phyloP scores from a whole-genome alignment of 1,139 yeast species.

The Candida freyschussii region DNA sequence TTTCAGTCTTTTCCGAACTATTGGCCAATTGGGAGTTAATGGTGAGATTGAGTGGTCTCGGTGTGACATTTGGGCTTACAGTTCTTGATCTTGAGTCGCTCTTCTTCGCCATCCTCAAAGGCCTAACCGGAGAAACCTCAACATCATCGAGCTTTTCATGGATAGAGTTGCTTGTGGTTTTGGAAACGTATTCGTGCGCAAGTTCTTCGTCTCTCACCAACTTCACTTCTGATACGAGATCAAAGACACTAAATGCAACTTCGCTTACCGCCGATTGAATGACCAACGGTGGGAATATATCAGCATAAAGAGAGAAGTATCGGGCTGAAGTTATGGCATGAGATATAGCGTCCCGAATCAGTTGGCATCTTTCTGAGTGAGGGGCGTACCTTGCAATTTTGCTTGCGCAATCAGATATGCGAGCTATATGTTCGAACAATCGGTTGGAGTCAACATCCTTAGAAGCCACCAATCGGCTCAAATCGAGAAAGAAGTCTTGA shows the following conservation, averaged over 20 bases:
- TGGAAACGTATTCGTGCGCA: background rate
- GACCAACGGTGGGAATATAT: conserved; percentile 64
- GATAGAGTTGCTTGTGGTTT: conserved; percentile 1
- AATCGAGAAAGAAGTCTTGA: conserved; percentile 14
- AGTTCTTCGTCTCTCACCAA: conserved; percentile 27
- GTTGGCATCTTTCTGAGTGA: conserved; percentile 26
- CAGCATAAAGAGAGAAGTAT: conserved; percentile 62
- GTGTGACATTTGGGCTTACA: conserved; percentile 11
- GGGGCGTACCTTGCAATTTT: conserved; percentile 46
- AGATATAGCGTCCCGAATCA: conserved; percentile 66
- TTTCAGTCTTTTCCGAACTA: conserved; percentile 8
- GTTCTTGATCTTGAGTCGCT: conserved; percentile 19
- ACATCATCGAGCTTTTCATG: conserved; percentile 2
- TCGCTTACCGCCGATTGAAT: conserved; percentile 79
- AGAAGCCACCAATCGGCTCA: conserved; percentile 5
- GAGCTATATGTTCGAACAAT: conserved; percentile 52
- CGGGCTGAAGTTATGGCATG: conserved; percentile 77
- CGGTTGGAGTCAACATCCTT: conserved; percentile 28
- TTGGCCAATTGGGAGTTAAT: conserved; percentile 18
- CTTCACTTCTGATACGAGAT: conserved; percentile 55
- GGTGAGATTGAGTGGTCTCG: conserved; percentile 17
- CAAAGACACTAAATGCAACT: conserved; percentile 68
- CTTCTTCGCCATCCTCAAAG: conserved; percentile 54
- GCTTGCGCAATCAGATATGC: conserved; percentile 46
- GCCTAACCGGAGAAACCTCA: conserved; percentile 45